phyloP scores from a whole-genome alignment of 352 stramenopile genomes.

The Globisporangium carolinianum region DNA sequence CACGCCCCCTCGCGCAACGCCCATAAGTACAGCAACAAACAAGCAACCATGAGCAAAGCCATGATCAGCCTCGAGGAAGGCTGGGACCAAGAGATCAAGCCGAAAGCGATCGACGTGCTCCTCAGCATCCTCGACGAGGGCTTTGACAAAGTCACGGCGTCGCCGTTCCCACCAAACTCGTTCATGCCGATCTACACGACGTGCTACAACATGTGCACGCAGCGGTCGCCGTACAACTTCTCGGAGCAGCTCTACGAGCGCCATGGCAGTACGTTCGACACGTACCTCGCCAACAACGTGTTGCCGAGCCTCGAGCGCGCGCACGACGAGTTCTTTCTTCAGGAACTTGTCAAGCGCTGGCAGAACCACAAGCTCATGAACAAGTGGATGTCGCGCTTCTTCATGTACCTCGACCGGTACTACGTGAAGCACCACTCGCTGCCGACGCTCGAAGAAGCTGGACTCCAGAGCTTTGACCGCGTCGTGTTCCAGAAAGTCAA shows the following conservation, averaged over 20 bases:
- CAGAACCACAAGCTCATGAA: slow-evolving; percentile 99
- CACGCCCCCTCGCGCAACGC: not conserved
- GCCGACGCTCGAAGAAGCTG: slow-evolving; percentile 91
- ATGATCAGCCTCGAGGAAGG: slow-evolving; percentile 84
- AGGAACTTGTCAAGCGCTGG: slow-evolving; percentile 96
- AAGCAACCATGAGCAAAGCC: slow-evolving; percentile 60
- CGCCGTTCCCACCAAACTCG: slow-evolving; percentile 73
- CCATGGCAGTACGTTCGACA: slow-evolving; percentile 89
- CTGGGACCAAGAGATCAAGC: slow-evolving; percentile 86
- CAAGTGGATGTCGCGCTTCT: slow-evolving; percentile 99
- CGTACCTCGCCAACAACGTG: slow-evolving; percentile 88
- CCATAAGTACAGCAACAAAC: not conserved
- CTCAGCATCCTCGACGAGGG: slow-evolving; percentile 82
- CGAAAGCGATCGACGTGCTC: slow-evolving; percentile 85
- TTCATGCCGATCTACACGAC: slow-evolving; percentile 90
- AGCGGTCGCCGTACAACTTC: slow-evolving; percentile 98
- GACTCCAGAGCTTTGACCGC: slow-evolving; percentile 75
- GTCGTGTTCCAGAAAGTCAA: slow-evolving; percentile 86
- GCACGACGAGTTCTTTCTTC: slow-evolving; percentile 93
- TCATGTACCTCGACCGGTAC: slow-evolving; percentile 99
- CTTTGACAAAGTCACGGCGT: slow-evolving; percentile 76
- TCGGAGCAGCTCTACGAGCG: slow-evolving; percentile 98
- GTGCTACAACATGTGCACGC: slow-evolving; percentile 99
- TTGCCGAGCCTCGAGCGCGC: slow-evolving; percentile 83
- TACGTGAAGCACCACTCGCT: slow-evolving; percentile 97